Evolutionary conservation across 2,329 filamentous ascomycete genomes (phyloP).

Genomic region (Penicillium sp.): DNA sequence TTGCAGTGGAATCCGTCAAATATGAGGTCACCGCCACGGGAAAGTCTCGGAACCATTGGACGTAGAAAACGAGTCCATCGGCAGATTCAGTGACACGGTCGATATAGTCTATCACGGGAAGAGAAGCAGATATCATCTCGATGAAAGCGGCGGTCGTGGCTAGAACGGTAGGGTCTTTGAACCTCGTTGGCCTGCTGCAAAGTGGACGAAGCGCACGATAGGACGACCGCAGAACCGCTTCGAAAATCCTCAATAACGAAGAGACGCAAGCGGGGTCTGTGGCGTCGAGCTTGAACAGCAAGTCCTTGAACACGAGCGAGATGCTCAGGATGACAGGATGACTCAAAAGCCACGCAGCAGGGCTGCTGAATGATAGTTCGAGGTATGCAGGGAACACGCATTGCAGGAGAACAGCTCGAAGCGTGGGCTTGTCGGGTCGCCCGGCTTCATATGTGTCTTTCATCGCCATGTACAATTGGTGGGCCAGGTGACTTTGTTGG

Average conservation of each 20-base stretch:
- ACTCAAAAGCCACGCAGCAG: constrained; percentile 52
- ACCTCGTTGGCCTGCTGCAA: constrained; percentile 30
- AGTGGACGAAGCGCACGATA: constrained; percentile 38
- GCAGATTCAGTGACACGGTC: constrained; percentile 33
- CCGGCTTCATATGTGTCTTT: constrained; percentile 45
- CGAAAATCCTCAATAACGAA: constrained; percentile 37
- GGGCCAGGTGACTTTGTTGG: constrained; percentile 56
- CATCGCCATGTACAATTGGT: constrained; percentile 54
- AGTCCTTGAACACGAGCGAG: constrained; percentile 40
- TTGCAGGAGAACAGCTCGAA: constrained; percentile 54
- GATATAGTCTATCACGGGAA: constrained; percentile 50
- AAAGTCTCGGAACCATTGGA: constrained; percentile 44
- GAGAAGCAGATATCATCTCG: constrained; percentile 40
- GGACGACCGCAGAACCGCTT: constrained; percentile 39
- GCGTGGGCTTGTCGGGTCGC: constrained; percentile 39
- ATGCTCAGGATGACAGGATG: constrained; percentile 53
- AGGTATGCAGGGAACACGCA: constrained; percentile 59
- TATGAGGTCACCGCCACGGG: constrained; percentile 15
- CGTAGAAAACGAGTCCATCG: constrained; percentile 27
- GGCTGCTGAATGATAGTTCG: constrained; percentile 45
- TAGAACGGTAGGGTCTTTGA: constrained; percentile 42
- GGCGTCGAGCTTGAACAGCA: constrained; percentile 49
- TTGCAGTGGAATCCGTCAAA: neutral
- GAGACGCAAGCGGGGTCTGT: constrained; percentile 39
- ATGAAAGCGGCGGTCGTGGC: constrained; percentile 41